Percentiles rank a stretch among this genome's conserved stretches.
Evolutionary conservation across 2,329 filamentous ascomycete genomes (phyloP).

Genomic region (Ascochyta clinopodiicola): DNA sequence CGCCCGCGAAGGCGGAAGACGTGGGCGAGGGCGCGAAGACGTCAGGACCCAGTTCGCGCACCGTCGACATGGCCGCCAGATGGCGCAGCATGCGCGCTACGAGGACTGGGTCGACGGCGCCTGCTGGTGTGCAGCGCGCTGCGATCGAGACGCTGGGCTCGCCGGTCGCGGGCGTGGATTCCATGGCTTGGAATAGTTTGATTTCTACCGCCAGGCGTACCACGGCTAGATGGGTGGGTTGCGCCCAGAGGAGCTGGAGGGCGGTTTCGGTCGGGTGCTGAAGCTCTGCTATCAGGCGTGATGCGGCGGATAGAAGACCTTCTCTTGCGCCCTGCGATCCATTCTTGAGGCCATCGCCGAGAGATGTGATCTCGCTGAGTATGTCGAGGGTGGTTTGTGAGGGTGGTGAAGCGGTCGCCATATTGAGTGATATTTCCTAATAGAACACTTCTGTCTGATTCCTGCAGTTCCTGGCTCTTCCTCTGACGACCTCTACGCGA

Average conservation of each 20-base stretch:
- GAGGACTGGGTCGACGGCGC: constrained; percentile 23
- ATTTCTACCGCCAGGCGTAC: constrained; percentile 32
- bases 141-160: constrained; percentile 23
- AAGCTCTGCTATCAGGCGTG: constrained; percentile 32
- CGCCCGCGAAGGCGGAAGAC: constrained; percentile 24
- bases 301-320: constrained; percentile 26
- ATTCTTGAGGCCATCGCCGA: constrained; percentile 27
- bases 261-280: constrained; percentile 34
- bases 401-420: constrained; percentile 2
- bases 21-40: constrained; percentile 27
- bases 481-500: neutral
- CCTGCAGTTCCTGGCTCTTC: neutral
- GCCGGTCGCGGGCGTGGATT: constrained; percentile 14
- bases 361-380: constrained; percentile 26
- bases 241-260: constrained; percentile 30
- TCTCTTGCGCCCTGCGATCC: constrained; percentile 25
- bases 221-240: constrained; percentile 28
- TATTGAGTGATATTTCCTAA: neutral
- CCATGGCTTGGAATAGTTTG: constrained; percentile 32
- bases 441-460: neutral
- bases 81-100: constrained; percentile 38
- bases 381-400: constrained; percentile 24
- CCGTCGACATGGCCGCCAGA: constrained; percentile 34
- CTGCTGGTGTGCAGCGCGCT: constrained; percentile 11
- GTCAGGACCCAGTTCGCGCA: constrained; percentile 25